Evolutionary conservation across 768 basidiomycete genomes (phyloP).

Genomic region (Rhodotorula sphaerocarpa): DNA sequence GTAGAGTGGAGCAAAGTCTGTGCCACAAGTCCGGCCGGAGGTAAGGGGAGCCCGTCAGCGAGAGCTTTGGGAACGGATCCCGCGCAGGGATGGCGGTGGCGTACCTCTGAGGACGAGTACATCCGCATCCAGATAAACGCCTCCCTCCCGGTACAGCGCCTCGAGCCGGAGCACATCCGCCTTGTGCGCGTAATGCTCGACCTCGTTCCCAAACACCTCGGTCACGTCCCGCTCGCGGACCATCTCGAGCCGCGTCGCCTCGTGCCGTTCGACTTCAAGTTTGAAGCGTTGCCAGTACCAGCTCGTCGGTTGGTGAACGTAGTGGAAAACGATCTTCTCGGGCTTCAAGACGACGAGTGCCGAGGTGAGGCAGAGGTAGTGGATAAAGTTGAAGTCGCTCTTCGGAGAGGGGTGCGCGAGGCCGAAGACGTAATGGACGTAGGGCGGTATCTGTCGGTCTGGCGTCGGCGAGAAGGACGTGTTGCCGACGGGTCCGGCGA

Average conservation of each 20-base stretch:
- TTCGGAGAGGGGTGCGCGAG: conserved; percentile 37
- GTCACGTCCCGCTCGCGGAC: conserved; percentile 28
- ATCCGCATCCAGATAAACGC: conserved; percentile 37
- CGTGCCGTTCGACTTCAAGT: conserved; percentile 27
- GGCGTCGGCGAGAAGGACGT: conserved; percentile 5
- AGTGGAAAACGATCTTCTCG: conserved; percentile 42
- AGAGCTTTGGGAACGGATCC: neutral
- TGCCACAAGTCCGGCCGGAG: neutral
- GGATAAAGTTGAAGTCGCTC: conserved; percentile 35
- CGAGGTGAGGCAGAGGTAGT: conserved; percentile 42
- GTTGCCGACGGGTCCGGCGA: neutral
- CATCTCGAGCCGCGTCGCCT: conserved; percentile 22
- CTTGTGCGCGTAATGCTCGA: conserved; percentile 38
- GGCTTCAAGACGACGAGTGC: conserved; percentile 40
- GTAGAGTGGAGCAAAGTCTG: conserved; percentile 36
- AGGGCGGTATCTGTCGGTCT: conserved; percentile 17
- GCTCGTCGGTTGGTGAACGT: conserved; percentile 40
- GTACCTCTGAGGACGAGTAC: conserved; percentile 34
- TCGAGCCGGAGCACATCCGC: conserved; percentile 37
- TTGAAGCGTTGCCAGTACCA: conserved; percentile 42
- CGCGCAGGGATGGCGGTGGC: neutral
- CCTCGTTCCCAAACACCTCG: conserved; percentile 27
- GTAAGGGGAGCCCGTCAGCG: neutral
- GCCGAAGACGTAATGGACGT: conserved; percentile 41
- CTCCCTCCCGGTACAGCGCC: conserved; percentile 35